phyloP scores from a whole-genome alignment of 257 asterid genomes.

The Datura wrightii region DNA sequence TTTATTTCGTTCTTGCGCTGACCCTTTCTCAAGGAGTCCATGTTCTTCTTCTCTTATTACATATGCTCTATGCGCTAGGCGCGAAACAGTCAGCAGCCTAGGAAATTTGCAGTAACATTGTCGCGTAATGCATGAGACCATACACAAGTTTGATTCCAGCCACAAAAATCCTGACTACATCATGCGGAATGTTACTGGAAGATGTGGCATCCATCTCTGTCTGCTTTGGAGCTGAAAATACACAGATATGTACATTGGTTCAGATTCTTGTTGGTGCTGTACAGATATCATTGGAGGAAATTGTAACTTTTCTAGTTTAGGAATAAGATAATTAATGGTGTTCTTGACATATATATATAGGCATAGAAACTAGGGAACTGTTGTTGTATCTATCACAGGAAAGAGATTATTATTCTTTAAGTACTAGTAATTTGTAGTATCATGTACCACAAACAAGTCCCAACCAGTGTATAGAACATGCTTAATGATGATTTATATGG shows the following conservation, averaged over 20 bases:
- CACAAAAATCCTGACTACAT: not conserved
- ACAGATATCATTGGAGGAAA: not conserved
- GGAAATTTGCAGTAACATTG: not conserved
- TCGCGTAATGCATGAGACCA: not conserved
- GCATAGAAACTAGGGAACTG: constrained; percentile 1
- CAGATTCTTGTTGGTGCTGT: constrained; percentile 29
- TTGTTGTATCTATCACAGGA: constrained; percentile 5
- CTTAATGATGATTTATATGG: no score
- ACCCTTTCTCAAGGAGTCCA: not conserved
- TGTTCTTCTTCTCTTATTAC: not conserved
- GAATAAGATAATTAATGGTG: not conserved
- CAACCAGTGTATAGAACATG: no score
- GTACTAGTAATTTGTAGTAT: no score
- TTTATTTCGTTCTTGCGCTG: not conserved
- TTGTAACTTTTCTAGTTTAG: constrained; percentile 13
- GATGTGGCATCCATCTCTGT: not conserved
- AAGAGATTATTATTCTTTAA: not conserved
- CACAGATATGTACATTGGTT: not conserved
- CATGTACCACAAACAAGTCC: no score
- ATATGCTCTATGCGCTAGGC: not conserved
- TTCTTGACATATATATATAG: constrained; percentile 5
- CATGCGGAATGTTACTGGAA: not conserved
- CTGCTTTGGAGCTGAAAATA: not conserved
- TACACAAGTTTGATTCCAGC: not conserved
- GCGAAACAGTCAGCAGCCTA: not conserved